phyloP scores from a whole-genome alignment of 257 asterid species.

The Nicotiana obtusifolia region DNA sequence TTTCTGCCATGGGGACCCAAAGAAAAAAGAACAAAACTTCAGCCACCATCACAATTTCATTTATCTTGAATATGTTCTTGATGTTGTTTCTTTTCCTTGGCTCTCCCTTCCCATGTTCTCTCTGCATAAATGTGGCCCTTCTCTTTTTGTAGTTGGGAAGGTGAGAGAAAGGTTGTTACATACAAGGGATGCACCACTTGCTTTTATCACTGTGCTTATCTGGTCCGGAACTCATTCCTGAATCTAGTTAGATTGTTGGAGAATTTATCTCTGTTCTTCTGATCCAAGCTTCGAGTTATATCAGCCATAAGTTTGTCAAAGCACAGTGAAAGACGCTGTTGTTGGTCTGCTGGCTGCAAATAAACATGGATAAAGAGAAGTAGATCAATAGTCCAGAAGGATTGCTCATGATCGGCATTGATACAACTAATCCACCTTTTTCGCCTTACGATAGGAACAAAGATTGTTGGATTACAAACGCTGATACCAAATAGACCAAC shows the following conservation, averaged over 20 bases:
- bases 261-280: slow-evolving; percentile 92
- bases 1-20: not conserved
- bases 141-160: not conserved
- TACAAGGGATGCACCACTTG: slow-evolving; percentile 2
- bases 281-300: slow-evolving; percentile 74
- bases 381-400: not conserved
- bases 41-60: not conserved
- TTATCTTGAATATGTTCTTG: not conserved
- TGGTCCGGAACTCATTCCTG: slow-evolving; percentile 81
- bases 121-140: not conserved
- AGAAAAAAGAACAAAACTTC: not conserved
- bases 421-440: not conserved
- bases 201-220: slow-evolving; percentile 23
- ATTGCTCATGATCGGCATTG: not conserved
- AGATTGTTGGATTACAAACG: not conserved
- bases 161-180: not conserved
- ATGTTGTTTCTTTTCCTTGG: not conserved
- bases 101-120: not conserved
- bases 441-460: not conserved
- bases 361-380: slow-evolving; percentile 1
- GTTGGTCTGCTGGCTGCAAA: slow-evolving; percentile 82
- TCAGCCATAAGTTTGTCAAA: slow-evolving; percentile 86
- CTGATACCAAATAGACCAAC: not conserved
- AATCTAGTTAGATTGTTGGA: slow-evolving; percentile 77
- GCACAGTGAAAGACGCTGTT: slow-evolving; percentile 72